A percentile compares a stretch with the other conserved stretches of the same genome.
These are phyloP conservation scores for Populus simonii DNA, from an alignment of 345 rosid genomes.

Conservation along the genomic window DNA sequence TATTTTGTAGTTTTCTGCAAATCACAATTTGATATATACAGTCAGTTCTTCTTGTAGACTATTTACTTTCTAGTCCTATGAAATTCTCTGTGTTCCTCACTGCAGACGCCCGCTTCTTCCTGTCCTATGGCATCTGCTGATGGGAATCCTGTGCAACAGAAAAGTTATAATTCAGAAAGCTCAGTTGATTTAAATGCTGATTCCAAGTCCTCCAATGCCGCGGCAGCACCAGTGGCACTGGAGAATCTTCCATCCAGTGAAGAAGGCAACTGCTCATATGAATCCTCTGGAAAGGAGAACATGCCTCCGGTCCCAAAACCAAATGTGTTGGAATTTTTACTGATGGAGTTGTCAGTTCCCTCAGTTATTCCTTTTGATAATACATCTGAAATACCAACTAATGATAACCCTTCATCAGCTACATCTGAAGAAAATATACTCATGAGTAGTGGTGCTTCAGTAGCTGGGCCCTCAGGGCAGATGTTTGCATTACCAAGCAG, in stretches of 20 bases:
- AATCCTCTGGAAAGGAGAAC: slow-evolving; percentile 27
- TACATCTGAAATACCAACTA: slow-evolving; percentile 16
- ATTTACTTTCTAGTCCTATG: background rate
- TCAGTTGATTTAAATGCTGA: slow-evolving; percentile 34
- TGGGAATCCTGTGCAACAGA: slow-evolving; percentile 20
- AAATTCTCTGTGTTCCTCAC: background rate
- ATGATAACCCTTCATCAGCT: slow-evolving; percentile 14
- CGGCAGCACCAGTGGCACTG: slow-evolving; percentile 12
- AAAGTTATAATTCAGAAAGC: slow-evolving; percentile 27
- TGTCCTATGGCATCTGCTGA: slow-evolving; percentile 10
- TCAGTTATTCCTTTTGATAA: slow-evolving; percentile 18
- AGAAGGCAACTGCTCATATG: slow-evolving; percentile 27
- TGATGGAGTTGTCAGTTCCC: slow-evolving; percentile 50
- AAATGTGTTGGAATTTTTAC: slow-evolving; percentile 56
- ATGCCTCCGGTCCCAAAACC: slow-evolving; percentile 30
- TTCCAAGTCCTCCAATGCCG: slow-evolving; percentile 25
- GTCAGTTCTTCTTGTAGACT: background rate
- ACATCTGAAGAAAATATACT: slow-evolving; percentile 15
- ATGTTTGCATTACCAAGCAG: slow-evolving; percentile 6
- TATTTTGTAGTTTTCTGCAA: background rate
- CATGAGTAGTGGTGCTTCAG: slow-evolving; percentile 1
- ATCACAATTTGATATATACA: background rate
- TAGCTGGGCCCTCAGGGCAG: slow-evolving; percentile 15
- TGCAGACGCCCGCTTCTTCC: slow-evolving; percentile 42
- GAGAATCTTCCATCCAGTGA: slow-evolving; percentile 24